Conservation (phyloP, 768 basidiomycete genomes). For the Rossbeevera mucosa region DNA sequence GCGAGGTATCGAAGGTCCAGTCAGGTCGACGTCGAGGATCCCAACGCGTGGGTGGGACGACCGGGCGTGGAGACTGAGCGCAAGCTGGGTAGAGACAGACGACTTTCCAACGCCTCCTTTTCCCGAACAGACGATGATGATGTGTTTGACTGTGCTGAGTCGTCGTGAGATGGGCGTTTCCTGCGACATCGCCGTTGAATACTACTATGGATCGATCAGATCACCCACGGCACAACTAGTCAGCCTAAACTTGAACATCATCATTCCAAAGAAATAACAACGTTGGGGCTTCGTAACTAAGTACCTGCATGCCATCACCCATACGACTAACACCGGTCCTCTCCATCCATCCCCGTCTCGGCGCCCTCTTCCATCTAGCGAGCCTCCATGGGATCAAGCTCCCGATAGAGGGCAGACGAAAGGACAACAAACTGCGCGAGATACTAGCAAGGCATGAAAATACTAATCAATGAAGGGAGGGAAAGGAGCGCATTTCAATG, state of each 20-base stretch:
- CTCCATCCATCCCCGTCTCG: conserved; percentile 27
- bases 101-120: conserved; percentile 99
- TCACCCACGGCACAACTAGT: not conserved
- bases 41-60: conserved; percentile 69
- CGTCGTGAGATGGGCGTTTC: conserved; percentile 67
- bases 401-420: conserved; percentile 54
- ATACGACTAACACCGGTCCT: not conserved
- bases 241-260: not conserved
- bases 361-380: conserved; percentile 70
- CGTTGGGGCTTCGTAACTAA: conserved; percentile 1
- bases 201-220: not conserved
- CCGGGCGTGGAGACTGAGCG: conserved; percentile 75
- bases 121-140: conserved; percentile 91
- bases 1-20: conserved; percentile 90
- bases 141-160: conserved; percentile 67
- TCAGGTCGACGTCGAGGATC: conserved; percentile 92
- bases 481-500: conserved; percentile 19
- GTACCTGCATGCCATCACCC: conserved; percentile 1
- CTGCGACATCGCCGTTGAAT: conserved; percentile 22
- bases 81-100: conserved; percentile 89
- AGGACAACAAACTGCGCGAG: conserved; percentile 55
- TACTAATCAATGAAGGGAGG: conserved; percentile 11
- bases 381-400: conserved; percentile 44
- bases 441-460: conserved; percentile 25
- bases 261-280: not conserved